Conservation (phyloP, 148 eudicot species). For the Vaccinium vitisidaea region DNA sequence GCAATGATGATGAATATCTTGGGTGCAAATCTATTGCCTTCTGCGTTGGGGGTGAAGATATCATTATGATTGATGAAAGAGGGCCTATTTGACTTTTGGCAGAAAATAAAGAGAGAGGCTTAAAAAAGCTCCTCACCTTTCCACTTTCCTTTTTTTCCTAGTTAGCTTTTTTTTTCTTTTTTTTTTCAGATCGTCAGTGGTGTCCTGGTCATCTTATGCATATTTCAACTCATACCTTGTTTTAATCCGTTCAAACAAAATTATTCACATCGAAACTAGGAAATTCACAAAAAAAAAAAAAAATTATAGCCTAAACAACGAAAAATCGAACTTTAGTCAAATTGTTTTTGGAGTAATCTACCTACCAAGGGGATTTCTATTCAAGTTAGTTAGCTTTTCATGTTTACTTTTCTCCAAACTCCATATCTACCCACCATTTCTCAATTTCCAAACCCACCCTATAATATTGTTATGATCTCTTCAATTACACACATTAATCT, state of each 20-base stretch:
- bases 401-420: constrained; percentile 28
- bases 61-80: constrained; percentile 42
- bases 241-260: no score
- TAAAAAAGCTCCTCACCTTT: constrained; percentile 50
- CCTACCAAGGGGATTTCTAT: no score
- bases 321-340: no score
- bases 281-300: no score
- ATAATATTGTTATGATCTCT: constrained; percentile 50
- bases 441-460: constrained; percentile 38
- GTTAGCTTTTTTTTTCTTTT: background rate
- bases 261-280: no score
- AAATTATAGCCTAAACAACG: no score
- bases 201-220: no score
- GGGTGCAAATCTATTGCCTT: constrained; percentile 42
- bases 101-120: background rate
- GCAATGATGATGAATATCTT: constrained; percentile 63
- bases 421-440: constrained; percentile 59
- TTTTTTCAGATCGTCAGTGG: no score
- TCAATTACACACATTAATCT: constrained; percentile 41
- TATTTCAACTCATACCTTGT: no score
- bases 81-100: constrained; percentile 52
- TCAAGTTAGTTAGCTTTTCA: no score
- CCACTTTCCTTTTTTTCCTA: constrained; percentile 26
- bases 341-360: no score
- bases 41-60: constrained; percentile 42